phyloP scores from a whole-genome alignment of 805 yeast genomes.

The Saturnispora dispora region DNA sequence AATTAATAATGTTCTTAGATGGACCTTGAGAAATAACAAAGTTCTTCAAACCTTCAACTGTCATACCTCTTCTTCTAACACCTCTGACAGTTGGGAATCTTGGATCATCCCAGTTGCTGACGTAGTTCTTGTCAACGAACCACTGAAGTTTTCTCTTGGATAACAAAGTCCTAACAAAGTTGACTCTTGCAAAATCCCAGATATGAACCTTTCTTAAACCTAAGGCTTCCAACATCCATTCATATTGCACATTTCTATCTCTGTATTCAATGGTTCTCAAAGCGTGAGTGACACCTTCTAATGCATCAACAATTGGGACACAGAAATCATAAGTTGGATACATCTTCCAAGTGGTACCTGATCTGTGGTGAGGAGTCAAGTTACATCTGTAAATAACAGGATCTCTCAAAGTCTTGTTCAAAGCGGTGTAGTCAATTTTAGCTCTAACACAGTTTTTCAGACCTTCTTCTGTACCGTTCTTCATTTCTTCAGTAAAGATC shows the following conservation, averaged over 20 bases:
- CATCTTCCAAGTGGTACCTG: slow-evolving; percentile 87
- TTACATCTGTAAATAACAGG: slow-evolving; percentile 98
- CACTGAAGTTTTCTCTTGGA: slow-evolving; percentile 98
- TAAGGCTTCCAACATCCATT: slow-evolving; percentile 84
- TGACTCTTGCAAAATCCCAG: slow-evolving; percentile 97
- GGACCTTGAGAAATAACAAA: slow-evolving; percentile 96
- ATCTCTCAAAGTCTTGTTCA: slow-evolving; percentile 93
- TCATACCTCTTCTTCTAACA: slow-evolving; percentile 99
- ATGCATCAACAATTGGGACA: slow-evolving; percentile 90
- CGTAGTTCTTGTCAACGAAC: slow-evolving; percentile 91
- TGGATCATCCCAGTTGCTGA: slow-evolving; percentile 96
- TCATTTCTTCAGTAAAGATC: slow-evolving; percentile 87
- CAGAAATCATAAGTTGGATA: slow-evolving; percentile 99
- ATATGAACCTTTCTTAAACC: slow-evolving; percentile 84
- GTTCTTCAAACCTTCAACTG: slow-evolving; percentile 93
- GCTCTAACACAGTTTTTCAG: slow-evolving; percentile 91
- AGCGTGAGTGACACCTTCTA: slow-evolving; percentile 97
- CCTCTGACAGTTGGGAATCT: slow-evolving; percentile 99
- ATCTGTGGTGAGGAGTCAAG: slow-evolving; percentile 95
- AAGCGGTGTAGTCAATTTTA: slow-evolving; percentile 83
- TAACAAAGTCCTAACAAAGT: slow-evolving; percentile 89
- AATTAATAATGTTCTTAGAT: slow-evolving; percentile 88
- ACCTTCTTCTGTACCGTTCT: slow-evolving; percentile 88
- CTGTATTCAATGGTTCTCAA: slow-evolving; percentile 97
- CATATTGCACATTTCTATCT: slow-evolving; percentile 97